phyloP scores from a whole-genome alignment of 176 grass and related monocot genomes.

The Oryza punctata region DNA sequence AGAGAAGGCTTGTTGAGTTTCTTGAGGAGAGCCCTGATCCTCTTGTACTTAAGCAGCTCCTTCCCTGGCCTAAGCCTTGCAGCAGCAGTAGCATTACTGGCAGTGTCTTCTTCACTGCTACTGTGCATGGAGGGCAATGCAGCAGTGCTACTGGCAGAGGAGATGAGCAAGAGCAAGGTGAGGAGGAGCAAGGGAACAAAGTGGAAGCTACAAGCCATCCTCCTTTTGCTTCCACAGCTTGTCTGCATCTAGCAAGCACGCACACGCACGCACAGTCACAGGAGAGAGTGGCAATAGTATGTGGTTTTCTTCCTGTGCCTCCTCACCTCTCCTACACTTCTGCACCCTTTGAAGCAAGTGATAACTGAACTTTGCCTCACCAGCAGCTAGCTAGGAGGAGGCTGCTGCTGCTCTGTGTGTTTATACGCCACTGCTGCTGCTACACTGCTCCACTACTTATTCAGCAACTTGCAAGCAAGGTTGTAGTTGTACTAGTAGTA shows the following conservation, averaged over 20 bases:
- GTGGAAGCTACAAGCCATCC: constrained; percentile 74
- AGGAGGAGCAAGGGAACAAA: constrained; percentile 49
- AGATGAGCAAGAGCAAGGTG: constrained; percentile 27
- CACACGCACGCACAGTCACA: background rate
- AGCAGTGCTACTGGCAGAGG: background rate
- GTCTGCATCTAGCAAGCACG: constrained; percentile 34
- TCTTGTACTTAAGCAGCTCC: constrained; percentile 46
- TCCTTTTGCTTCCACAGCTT: constrained; percentile 30
- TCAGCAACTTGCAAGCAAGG: background rate
- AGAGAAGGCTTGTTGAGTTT: constrained; percentile 75
- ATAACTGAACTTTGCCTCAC: background rate
- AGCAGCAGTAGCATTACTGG: constrained; percentile 6
- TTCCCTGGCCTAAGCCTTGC: constrained; percentile 34
- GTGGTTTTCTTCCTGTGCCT: constrained; percentile 34
- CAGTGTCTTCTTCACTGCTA: background rate
- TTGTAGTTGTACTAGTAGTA: background rate
- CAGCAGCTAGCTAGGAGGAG: too few relatives aligned
- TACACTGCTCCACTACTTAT: background rate
- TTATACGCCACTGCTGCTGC: background rate
- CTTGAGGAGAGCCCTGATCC: constrained; percentile 57
- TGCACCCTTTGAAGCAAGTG: background rate
- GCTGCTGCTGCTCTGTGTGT: background rate
- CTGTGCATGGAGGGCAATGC: constrained; percentile 14
- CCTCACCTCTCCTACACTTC: background rate
- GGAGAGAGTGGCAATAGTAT: constrained; percentile 8